Evolutionary conservation across 2,329 filamentous ascomycete species (phyloP).

Genomic region (Ceratocystis albifundus): DNA sequence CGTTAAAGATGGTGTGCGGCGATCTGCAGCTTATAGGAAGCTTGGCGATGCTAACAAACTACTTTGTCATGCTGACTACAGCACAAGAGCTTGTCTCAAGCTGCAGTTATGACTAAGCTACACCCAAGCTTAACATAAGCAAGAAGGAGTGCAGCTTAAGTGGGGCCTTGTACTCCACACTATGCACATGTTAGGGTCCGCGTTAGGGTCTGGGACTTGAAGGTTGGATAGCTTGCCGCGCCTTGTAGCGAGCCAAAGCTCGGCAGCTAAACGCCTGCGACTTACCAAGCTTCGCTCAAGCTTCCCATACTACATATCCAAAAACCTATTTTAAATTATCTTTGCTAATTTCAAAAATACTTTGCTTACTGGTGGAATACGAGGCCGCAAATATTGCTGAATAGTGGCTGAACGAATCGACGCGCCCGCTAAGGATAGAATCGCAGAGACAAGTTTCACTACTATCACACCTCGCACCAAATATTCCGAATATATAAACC

Average conservation of each 20-base stretch:
- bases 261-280: not conserved
- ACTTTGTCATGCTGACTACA: constrained; percentile 16
- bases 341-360: not conserved
- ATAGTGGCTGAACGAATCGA: too few relatives aligned
- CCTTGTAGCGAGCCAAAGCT: not conserved
- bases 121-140: not conserved
- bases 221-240: not conserved
- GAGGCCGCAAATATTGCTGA: too few relatives aligned
- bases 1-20: not conserved
- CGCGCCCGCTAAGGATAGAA: too few relatives aligned
- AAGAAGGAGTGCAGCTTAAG: not conserved
- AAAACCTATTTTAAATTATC: not conserved
- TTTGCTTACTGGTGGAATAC: not conserved
- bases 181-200: not conserved
- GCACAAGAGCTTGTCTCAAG: not conserved
- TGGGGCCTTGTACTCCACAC: too few relatives aligned
- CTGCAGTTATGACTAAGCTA: not conserved
- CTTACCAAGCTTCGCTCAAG: not conserved
- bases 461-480: too few relatives aligned
- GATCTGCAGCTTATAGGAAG: not conserved
- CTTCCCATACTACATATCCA: not conserved
- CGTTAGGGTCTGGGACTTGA: not conserved
- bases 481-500: too few relatives aligned
- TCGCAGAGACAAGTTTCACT: too few relatives aligned
- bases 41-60: not conserved